Conservation (phyloP, 2,329 filamentous ascomycete species). For the Pseudopithomyces chartarum region DNA sequence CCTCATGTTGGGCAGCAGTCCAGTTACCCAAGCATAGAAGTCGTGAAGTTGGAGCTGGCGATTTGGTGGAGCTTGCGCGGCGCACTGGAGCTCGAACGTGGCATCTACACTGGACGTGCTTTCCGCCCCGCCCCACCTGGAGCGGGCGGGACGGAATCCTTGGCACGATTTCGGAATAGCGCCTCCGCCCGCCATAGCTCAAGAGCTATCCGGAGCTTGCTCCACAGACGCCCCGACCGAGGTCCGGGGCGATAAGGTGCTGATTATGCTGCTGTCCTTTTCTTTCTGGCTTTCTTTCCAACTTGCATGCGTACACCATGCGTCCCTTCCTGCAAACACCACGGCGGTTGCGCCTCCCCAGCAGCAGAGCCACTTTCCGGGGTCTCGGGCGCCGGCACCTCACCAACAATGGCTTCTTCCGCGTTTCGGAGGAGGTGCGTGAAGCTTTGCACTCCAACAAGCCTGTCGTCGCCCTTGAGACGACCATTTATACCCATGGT, state of each 20-base stretch:
- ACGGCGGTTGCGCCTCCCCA: slow-evolving; percentile 21
- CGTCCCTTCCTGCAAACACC: slow-evolving; percentile 24
- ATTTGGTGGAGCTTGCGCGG: slow-evolving; percentile 21
- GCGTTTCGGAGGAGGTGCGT: slow-evolving; percentile 79
- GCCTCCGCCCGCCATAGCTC: neutral
- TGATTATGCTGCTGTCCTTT: neutral
- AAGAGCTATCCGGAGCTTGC: neutral
- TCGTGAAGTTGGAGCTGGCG: slow-evolving; percentile 22
- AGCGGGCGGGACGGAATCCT: slow-evolving; percentile 27
- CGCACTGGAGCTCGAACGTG: slow-evolving; percentile 42
- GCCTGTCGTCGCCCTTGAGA: slow-evolving; percentile 91
- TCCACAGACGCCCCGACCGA: neutral
- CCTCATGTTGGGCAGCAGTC: slow-evolving; percentile 46
- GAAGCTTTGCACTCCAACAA: slow-evolving; percentile 74
- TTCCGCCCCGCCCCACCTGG: slow-evolving; percentile 24
- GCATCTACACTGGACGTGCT: slow-evolving; percentile 35
- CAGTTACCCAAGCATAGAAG: slow-evolving; percentile 40
- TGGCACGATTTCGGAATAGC: too few relatives aligned
- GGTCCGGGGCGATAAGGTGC: neutral
- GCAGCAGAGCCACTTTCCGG: neutral
- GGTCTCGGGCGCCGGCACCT: slow-evolving; percentile 27
- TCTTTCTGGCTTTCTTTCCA: neutral
- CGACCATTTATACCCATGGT: slow-evolving; percentile 97
- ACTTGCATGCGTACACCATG: slow-evolving; percentile 23
- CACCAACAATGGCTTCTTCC: slow-evolving; percentile 61